phyloP scores from a whole-genome alignment of 192 early-diverging fungal species.

The Podila epigama region DNA sequence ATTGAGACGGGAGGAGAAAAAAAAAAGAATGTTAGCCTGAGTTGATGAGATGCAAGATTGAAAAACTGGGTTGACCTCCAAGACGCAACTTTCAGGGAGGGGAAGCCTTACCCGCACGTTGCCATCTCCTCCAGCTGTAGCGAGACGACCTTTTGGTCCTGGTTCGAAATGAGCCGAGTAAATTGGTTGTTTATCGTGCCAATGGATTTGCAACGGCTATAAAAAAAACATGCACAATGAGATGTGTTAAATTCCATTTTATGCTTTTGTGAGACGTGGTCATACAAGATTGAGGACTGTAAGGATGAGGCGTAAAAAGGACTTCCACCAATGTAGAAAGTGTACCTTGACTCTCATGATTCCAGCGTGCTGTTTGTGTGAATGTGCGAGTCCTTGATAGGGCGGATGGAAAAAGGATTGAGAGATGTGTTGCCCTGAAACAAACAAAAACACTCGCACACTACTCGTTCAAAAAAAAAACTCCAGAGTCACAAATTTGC shows the following conservation, averaged over 20 bases:
- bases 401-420: neutral
- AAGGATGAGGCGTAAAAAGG: too few species aligned
- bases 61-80: too few species aligned
- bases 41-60: neutral
- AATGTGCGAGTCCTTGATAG: neutral
- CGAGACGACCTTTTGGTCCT: constrained; percentile 68
- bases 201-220: constrained; percentile 87
- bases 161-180: constrained; percentile 92
- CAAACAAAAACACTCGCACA: too few species aligned
- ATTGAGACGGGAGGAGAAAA: neutral
- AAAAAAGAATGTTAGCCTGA: neutral
- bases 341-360: constrained; percentile 2
- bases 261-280: too few species aligned
- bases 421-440: too few species aligned
- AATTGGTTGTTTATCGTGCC: constrained; percentile 92
- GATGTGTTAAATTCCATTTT: neutral
- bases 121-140: constrained; percentile 90
- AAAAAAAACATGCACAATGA: neutral
- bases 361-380: too few species aligned
- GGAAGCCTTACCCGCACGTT: constrained; percentile 86
- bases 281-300: too few species aligned
- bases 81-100: too few species aligned
- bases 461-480: too few species aligned
- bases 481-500: too few species aligned
- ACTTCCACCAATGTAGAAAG: too few species aligned